A percentile compares a stretch with the other conserved stretches of the same genome.
These are phyloP conservation scores for Verticillium nubilum DNA, from an alignment of 2,329 filamentous ascomycete genomes.

Conservation along the genomic window DNA sequence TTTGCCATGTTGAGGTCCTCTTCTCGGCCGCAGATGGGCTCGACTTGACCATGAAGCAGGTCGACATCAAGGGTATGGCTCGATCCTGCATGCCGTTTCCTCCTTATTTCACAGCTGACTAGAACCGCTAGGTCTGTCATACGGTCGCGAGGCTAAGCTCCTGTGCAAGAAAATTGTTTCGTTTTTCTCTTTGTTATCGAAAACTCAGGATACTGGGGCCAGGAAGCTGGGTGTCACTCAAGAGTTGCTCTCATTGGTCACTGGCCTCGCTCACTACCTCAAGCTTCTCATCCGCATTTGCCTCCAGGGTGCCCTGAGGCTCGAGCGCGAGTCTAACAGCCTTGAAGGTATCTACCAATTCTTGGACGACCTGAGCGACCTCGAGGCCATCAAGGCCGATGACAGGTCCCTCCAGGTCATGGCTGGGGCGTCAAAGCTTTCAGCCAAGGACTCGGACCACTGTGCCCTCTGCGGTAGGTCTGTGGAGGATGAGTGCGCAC, in stretches of 20 bases:
- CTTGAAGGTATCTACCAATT: slow-evolving; percentile 76
- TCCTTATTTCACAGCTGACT: slow-evolving; percentile 4
- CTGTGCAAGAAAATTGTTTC: slow-evolving; percentile 99
- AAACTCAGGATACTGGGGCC: slow-evolving; percentile 86
- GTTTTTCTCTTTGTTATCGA: slow-evolving; percentile 92
- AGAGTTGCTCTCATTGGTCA: slow-evolving; percentile 95
- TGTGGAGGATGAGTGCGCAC: slow-evolving; percentile 90
- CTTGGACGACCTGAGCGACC: slow-evolving; percentile 73
- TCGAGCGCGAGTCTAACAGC: slow-evolving; percentile 77
- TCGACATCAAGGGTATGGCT: slow-evolving; percentile 68
- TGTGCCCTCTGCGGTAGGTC: slow-evolving; percentile 77
- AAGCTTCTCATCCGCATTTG: slow-evolving; percentile 97
- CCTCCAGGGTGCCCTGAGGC: slow-evolving; percentile 83
- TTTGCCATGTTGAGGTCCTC: slow-evolving; percentile 88
- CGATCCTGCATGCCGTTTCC: not conserved
- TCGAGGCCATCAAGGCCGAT: slow-evolving; percentile 71
- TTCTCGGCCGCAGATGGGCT: slow-evolving; percentile 85
- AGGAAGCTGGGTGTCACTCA: slow-evolving; percentile 93
- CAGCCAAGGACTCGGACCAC: slow-evolving; percentile 75
- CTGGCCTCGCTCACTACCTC: slow-evolving; percentile 91
- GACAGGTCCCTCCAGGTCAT: slow-evolving; percentile 65
- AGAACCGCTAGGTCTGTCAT: slow-evolving; percentile 64
- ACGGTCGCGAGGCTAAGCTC: slow-evolving; percentile 92
- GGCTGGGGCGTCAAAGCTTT: slow-evolving; percentile 59
- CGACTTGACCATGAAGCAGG: slow-evolving; percentile 63